Percentiles rank a stretch among this genome's conserved stretches.
Evolutionary conservation across 306 rosid species (phyloP).

Genomic region (Pachyrhizus erosus): DNA sequence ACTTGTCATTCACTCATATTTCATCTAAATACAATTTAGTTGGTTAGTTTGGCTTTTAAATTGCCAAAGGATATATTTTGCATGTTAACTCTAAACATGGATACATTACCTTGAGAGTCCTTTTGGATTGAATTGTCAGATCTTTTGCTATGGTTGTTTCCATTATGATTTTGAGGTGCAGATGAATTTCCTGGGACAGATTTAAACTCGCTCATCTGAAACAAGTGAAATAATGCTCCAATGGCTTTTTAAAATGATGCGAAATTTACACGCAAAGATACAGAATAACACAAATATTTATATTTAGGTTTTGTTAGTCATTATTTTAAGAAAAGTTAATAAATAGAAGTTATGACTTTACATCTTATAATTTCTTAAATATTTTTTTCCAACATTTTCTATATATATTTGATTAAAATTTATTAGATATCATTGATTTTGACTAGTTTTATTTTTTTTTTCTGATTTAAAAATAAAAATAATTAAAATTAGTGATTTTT

Average conservation of each 20-base stretch:
- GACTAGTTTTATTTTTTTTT: too few relatives aligned
- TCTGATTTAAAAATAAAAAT: too few relatives aligned
- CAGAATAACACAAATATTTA: too few relatives aligned
- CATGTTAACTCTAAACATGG: background rate
- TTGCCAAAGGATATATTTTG: background rate
- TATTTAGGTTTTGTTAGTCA: too few relatives aligned
- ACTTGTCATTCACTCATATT: background rate
- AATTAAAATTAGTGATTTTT: too few relatives aligned
- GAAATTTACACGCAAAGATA: background rate
- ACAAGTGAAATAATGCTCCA: conserved; percentile 15
- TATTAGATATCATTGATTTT: too few relatives aligned
- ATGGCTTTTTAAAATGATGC: background rate
- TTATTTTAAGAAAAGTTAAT: too few relatives aligned
- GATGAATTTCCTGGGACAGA: conserved; percentile 45
- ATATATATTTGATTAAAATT: too few relatives aligned
- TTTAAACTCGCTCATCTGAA: conserved; percentile 79
- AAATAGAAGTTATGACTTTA: too few relatives aligned
- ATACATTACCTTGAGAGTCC: conserved; percentile 43
- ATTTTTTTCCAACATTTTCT: too few relatives aligned
- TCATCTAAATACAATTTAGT: background rate
- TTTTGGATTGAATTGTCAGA: conserved; percentile 20
- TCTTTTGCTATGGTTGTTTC: conserved; percentile 29
- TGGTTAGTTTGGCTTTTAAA: background rate
- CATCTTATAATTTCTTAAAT: too few relatives aligned
- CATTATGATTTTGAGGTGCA: conserved; percentile 42